Evolutionary conservation across 2,329 filamentous ascomycete genomes (phyloP).

Genomic region (Talaromyces islandicus): DNA sequence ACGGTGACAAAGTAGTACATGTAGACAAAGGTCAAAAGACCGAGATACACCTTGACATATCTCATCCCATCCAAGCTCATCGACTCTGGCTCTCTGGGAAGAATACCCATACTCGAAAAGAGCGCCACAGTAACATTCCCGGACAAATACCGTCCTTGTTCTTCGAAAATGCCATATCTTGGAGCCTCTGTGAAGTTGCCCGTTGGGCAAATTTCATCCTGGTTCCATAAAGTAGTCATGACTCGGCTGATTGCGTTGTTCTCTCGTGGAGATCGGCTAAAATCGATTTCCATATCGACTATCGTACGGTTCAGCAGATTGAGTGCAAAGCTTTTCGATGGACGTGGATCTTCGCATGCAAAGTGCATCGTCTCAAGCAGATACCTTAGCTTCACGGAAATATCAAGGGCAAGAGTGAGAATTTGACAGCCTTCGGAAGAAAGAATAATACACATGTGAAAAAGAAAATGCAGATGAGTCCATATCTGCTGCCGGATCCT

Average conservation of each 20-base stretch:
- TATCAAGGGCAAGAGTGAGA: constrained; percentile 42
- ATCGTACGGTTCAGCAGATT: constrained; percentile 32
- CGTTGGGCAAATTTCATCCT: constrained; percentile 24
- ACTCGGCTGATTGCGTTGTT: constrained; percentile 27
- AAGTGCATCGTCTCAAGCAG: constrained; percentile 32
- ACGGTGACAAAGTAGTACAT: constrained; percentile 35
- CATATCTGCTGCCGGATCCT: constrained; percentile 53
- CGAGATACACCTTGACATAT: constrained; percentile 31
- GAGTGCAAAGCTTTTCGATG: constrained; percentile 21
- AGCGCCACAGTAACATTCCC: constrained; percentile 36
- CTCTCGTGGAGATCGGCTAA: constrained; percentile 25
- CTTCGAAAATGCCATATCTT: constrained; percentile 19
- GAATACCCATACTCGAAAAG: constrained; percentile 36
- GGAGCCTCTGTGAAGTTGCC: constrained; percentile 6
- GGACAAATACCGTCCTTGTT: constrained; percentile 27
- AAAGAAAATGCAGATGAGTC: constrained; percentile 52
- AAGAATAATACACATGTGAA: constrained; percentile 58
- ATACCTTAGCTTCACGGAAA: constrained; percentile 36
- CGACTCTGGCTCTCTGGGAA: constrained; percentile 24
- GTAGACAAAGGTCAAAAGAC: constrained; percentile 33
- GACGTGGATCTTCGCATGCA: constrained; percentile 33
- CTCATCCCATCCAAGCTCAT: constrained; percentile 22
- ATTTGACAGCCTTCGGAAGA: constrained; percentile 61
- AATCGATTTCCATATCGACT: constrained; percentile 35
- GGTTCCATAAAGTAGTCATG: constrained; percentile 22